Evolutionary conservation across 2,329 filamentous ascomycete species (phyloP).

Genomic region (Neophaeococcomyces aloes): DNA sequence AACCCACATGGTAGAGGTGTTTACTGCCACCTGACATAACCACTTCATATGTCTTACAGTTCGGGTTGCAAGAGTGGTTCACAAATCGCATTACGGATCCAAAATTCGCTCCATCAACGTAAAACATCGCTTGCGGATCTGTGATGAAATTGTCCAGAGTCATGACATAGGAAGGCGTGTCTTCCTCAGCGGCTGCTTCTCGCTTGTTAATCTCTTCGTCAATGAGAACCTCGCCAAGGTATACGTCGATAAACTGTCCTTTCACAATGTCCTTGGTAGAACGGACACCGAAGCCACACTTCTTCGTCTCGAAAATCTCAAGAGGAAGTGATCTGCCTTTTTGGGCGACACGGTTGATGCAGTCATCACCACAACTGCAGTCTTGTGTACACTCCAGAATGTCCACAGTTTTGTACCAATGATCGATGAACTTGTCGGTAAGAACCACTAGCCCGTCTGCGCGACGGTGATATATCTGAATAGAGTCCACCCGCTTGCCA

Average conservation of each 20-base stretch:
- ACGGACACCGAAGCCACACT: slow-evolving; percentile 35
- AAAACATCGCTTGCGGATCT: slow-evolving; percentile 25
- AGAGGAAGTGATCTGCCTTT: slow-evolving; percentile 30
- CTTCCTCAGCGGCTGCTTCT: slow-evolving; percentile 25
- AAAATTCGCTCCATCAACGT: slow-evolving; percentile 35
- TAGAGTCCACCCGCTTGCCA: neutral
- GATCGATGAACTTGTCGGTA: slow-evolving; percentile 14
- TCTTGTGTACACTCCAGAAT: slow-evolving; percentile 32
- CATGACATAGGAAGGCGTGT: slow-evolving; percentile 33
- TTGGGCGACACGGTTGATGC: slow-evolving; percentile 35
- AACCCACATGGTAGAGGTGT: slow-evolving; percentile 36
- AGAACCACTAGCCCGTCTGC: slow-evolving; percentile 13
- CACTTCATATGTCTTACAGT: slow-evolving; percentile 36
- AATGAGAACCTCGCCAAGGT: slow-evolving; percentile 36
- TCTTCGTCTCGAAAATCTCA: slow-evolving; percentile 34
- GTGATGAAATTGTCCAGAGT: slow-evolving; percentile 29
- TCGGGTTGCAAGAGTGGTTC: slow-evolving; percentile 40
- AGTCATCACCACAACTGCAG: slow-evolving; percentile 28
- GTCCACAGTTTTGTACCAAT: slow-evolving; percentile 10
- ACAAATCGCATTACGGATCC: slow-evolving; percentile 37
- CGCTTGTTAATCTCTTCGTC: slow-evolving; percentile 28
- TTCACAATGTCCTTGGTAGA: slow-evolving; percentile 28
- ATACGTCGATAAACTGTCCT: slow-evolving; percentile 38
- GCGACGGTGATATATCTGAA: slow-evolving; percentile 4
- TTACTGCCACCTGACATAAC: slow-evolving; percentile 32